Evolutionary conservation across 2,329 filamentous ascomycete species (phyloP).

Genomic region (Ophiostoma populinum): DNA sequence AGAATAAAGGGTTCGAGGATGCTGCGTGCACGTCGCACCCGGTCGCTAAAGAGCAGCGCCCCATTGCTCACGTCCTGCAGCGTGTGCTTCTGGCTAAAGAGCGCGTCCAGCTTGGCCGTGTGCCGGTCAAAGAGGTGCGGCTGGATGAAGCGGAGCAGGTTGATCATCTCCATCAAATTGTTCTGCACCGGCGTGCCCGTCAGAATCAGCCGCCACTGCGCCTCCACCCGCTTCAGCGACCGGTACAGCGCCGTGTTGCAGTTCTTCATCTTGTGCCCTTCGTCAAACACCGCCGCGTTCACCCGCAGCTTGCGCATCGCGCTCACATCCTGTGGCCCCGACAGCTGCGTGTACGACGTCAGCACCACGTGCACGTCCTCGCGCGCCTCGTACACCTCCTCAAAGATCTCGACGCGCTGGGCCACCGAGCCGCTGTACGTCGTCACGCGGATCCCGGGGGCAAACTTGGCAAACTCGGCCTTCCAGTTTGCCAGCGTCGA

Average conservation of each 20-base stretch:
- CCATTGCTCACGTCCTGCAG: slow-evolving; percentile 65
- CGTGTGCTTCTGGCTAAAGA: slow-evolving; percentile 85
- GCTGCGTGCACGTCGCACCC: slow-evolving; percentile 69
- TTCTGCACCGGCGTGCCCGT: slow-evolving; percentile 88
- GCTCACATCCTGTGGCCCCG: slow-evolving; percentile 29
- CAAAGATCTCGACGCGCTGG: slow-evolving; percentile 50
- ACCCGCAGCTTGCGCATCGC: slow-evolving; percentile 31
- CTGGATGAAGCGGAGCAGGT: slow-evolving; percentile 86
- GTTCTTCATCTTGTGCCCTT: slow-evolving; percentile 89
- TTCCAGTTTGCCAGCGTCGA: slow-evolving; percentile 96
- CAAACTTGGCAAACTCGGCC: slow-evolving; percentile 75
- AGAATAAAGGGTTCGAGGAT: slow-evolving; percentile 94
- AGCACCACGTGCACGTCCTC: slow-evolving; percentile 46
- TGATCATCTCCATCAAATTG: slow-evolving; percentile 81
- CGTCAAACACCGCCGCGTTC: slow-evolving; percentile 62
- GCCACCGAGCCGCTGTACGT: slow-evolving; percentile 49
- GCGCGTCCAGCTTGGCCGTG: slow-evolving; percentile 61
- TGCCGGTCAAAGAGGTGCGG: slow-evolving; percentile 64
- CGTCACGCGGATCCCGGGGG: slow-evolving; percentile 57
- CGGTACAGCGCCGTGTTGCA: slow-evolving; percentile 66
- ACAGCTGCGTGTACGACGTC: slow-evolving; percentile 43
- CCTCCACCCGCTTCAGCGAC: slow-evolving; percentile 58
- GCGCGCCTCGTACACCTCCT: slow-evolving; percentile 45
- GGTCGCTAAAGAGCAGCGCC: slow-evolving; percentile 69
- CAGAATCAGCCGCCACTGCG: slow-evolving; percentile 71